These are phyloP conservation scores for Meyerozyma carpophila DNA, from an alignment of 1,139 yeast species.

Conservation along the genomic window DNA sequence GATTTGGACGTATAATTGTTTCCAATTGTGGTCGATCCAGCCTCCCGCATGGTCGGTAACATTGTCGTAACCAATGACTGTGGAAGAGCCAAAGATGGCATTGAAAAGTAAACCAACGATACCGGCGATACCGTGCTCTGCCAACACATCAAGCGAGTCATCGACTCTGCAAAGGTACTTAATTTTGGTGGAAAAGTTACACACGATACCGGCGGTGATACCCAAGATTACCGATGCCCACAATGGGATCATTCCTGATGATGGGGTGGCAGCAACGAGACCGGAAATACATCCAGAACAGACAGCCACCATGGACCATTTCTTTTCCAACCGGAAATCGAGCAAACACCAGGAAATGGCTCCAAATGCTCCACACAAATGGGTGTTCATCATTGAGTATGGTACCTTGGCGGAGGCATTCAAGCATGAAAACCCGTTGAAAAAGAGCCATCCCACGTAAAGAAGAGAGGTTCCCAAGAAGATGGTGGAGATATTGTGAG, in stretches of 20 bases:
- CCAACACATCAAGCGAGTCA: constrained; percentile 91
- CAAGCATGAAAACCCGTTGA: constrained; percentile 78
- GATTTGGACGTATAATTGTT: constrained; percentile 84
- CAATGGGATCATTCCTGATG: constrained; percentile 84
- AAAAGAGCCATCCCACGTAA: constrained; percentile 82
- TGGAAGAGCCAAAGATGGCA: constrained; percentile 80
- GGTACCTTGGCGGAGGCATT: constrained; percentile 63
- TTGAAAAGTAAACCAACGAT: constrained; percentile 82
- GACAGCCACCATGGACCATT: constrained; percentile 92
- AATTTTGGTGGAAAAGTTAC: constrained; percentile 86
- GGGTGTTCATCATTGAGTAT: constrained; percentile 88
- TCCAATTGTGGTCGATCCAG: constrained; percentile 86
- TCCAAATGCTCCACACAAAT: constrained; percentile 83
- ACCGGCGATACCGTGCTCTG: constrained; percentile 98
- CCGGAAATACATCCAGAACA: constrained; percentile 97
- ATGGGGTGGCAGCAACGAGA: constrained; percentile 93
- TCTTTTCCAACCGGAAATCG: constrained; percentile 81
- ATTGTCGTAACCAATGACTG: constrained; percentile 87
- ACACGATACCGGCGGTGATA: constrained; percentile 69
- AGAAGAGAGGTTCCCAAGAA: constrained; percentile 66
- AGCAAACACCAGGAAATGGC: constrained; percentile 89
- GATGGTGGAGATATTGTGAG: constrained; percentile 87
- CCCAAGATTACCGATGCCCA: constrained; percentile 92
- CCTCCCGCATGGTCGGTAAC: constrained; percentile 83
- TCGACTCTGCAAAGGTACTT: constrained; percentile 80